Percentiles rank a stretch among this genome's conserved stretches.
Conservation (phyloP, 2,329 filamentous ascomycete species). For the Emydomyces testavorans region DNA sequence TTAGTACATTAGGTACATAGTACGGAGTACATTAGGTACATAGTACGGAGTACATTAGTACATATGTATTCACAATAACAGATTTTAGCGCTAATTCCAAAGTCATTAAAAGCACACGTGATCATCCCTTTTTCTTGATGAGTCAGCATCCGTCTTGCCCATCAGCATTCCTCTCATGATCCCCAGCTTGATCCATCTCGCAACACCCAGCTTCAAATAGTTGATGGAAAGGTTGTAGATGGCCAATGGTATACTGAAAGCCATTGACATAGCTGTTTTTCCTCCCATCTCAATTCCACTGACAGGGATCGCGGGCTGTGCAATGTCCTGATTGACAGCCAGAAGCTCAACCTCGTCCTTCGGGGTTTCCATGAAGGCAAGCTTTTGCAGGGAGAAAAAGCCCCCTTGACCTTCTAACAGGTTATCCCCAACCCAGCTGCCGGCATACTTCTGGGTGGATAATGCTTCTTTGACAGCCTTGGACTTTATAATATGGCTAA, state of each 20-base stretch:
- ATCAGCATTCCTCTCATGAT: too few species aligned
- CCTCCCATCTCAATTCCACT: background rate
- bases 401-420: background rate
- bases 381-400: background rate
- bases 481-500: background rate
- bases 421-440: conserved; percentile 3
- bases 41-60: too few species aligned
- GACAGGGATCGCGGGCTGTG: background rate
- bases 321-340: background rate
- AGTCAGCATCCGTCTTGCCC: too few species aligned
- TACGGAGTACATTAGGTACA: too few species aligned
- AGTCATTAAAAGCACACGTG: too few species aligned
- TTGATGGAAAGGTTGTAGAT: conserved; percentile 1
- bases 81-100: too few species aligned
- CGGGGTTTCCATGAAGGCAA: background rate
- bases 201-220: background rate
- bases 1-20: too few species aligned
- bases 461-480: background rate
- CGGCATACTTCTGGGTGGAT: background rate
- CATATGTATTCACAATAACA: too few species aligned
- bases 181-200: too few species aligned
- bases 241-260: background rate
- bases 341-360: background rate
- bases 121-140: too few species aligned
- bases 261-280: background rate